Evolutionary conservation across 2,329 filamentous ascomycete species (phyloP), one percentile per base, ranked within the genome.

Genomic region (Phialophora macrospora): DNA sequence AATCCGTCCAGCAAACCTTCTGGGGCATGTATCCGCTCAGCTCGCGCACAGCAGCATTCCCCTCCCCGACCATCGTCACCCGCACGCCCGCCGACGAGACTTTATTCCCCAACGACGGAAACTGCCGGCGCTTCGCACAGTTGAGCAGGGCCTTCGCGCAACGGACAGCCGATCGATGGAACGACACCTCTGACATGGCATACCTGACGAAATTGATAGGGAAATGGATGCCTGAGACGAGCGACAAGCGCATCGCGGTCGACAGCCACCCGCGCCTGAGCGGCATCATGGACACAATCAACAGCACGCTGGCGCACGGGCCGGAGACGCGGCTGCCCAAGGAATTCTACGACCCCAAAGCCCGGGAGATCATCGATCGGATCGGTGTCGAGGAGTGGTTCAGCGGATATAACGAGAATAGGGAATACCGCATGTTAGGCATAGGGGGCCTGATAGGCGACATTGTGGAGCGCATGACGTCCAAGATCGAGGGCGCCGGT

Each of bases 381-480:
- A 87, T 97, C 65, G 87, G 85, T 30, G 88, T 93, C 0, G 93
- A 99, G 73, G 95, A 98, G 79, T 98, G 95, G 95, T 98, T 90
- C 76, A 81, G 86, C 22, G 94, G 95, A 2, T 98, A 96, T 76
- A 84, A 84, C 64, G 93, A 97, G 78, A 93, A 87, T 67, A 80
- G 81, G 49, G 95, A 98, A 77, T 98, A 97, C 79, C 89, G 94
- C n/a, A 87, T 85, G 70, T 83, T 98, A 2, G 95, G 94, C 2
- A 95, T 97, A 68, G 95, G 95, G 30, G 86, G 85, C 11, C 82
- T 98, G 9, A 82, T 97, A 74, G 94, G 93, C 32, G 94, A 98
- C 74, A 78, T 98, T 20, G 89, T 93, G 12, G 84, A 87, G 67
- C 84, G 90, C 52, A 93, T 93, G 89, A 86, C 90, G 30, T 82